phyloP scores from a whole-genome alignment of 306 rosid genomes.

The Dicorynia guianensis region DNA sequence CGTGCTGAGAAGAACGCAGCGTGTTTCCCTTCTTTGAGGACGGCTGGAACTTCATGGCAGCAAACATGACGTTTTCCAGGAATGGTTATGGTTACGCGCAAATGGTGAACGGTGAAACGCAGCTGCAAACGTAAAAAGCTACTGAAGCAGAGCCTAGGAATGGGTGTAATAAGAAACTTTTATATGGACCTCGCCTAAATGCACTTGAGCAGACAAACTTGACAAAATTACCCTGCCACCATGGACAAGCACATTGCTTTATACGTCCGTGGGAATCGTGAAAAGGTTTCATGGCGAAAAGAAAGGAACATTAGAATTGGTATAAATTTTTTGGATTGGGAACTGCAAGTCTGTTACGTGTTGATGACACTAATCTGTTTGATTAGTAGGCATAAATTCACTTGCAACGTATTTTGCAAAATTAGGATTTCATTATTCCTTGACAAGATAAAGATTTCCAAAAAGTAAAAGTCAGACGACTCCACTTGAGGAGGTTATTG shows the following conservation, averaged over 20 bases:
- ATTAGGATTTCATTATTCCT: conserved; percentile 17
- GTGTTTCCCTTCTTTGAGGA: conserved; percentile 39
- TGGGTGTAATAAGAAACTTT: not conserved
- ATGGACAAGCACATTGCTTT: conserved; percentile 28
- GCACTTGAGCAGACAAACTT: conserved; percentile 8
- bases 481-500: conserved; percentile 39
- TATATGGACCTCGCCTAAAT: not conserved
- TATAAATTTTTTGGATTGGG: not conserved
- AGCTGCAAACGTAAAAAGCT: too few species aligned
- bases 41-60: conserved; percentile 38
- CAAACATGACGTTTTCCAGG: conserved; percentile 31
- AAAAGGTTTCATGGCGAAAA: conserved; percentile 30
- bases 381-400: conserved; percentile 18
- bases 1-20: conserved; percentile 29
- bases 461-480: conserved; percentile 41
- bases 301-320: conserved; percentile 40
- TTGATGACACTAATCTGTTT: conserved; percentile 8
- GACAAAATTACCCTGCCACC: not conserved
- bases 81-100: too few species aligned
- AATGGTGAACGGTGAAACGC: too few species aligned
- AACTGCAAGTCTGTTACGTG: not conserved
- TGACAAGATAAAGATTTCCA: conserved; percentile 40
- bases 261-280: conserved; percentile 42
- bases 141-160: not conserved
- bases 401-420: not conserved